Base-by-base conservation (phyloP, 768 basidiomycete genomes). In the Gautieria morchelliformis region DNA sequence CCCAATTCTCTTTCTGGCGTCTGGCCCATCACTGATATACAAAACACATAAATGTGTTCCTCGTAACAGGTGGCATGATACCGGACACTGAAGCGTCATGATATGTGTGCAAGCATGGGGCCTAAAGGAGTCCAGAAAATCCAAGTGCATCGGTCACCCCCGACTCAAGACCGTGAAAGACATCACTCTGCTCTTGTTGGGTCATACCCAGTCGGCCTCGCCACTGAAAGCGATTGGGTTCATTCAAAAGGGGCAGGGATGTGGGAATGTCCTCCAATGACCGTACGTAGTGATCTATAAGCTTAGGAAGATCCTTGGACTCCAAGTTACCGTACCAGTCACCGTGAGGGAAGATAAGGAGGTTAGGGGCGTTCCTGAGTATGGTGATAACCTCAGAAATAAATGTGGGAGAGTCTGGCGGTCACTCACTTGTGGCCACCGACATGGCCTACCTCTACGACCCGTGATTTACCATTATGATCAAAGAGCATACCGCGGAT, bases 371-470 rank as follows among this genome's bases (percentile, higher is more conserved):
- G 62, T 81, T 79, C 64, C 85, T 86, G 42, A 32, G 17, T 24
- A 54, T 45, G 32, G 24, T n/a, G 37, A 49, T 58, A 46, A 48
- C 15, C 24, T n/a, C 57, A 22, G 33, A 39, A 39, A 48, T 44
- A 27, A 24, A 59, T 19, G 49, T 11, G 45, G 22, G 46, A 19
- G 5, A 52, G 45, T 37, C 35, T 37, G 35, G 19, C 2, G 19
- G 53, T 20, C 8, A 75, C 83, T 66, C 64, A 88, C 89, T 87
- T 77, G 69, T 93, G 90, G 24, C 89, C 89, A 1, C 91, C 90
- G 52, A 93, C 82, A 68, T 93, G 90, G 2, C 78, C 85, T 6
- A 85, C 78, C 61, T 89, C 82, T 3, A 80, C 80, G 1, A 91
- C 71, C 45, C 67, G 67, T 22, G 75, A 74, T 62, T 60, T 61